Conservation (phyloP, 192 early-diverging fungal species). For the Glomus cerebriforme region DNA sequence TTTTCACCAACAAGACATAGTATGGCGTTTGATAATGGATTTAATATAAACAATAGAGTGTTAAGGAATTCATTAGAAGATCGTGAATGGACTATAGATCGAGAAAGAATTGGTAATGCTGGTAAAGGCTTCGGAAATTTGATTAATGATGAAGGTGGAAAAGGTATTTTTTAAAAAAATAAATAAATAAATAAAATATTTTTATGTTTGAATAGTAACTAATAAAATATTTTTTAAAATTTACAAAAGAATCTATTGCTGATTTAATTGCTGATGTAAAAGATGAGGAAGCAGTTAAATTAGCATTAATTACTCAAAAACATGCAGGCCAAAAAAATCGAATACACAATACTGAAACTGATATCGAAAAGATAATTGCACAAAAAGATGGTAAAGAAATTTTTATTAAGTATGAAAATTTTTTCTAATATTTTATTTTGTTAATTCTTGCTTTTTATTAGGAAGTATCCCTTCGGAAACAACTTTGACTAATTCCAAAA, state of each 20-base stretch:
- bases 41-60: background rate
- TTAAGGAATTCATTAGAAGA: constrained; percentile 11
- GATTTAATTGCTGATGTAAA: constrained; percentile 22
- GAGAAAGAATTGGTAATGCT: constrained; percentile 23
- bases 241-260: background rate
- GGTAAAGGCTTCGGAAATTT: constrained; percentile 23
- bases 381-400: background rate
- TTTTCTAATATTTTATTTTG: background rate
- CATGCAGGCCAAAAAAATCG: background rate
- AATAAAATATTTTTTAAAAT: background rate
- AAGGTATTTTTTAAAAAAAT: background rate
- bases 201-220: background rate
- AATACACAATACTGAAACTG: background rate
- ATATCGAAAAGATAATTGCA: background rate
- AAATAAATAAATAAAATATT: background rate
- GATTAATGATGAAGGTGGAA: constrained; percentile 10
- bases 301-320: constrained; percentile 22
- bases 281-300: constrained; percentile 20
- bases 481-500: background rate
- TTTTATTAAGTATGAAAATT: background rate
- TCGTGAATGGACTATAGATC: constrained; percentile 18
- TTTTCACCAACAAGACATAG: background rate
- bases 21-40: background rate
- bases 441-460: background rate
- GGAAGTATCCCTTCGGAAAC: background rate